Percentiles rank a stretch among this genome's conserved stretches.
Conservation (phyloP, 305 asterid genomes). For the Fraxinus greggii region DNA sequence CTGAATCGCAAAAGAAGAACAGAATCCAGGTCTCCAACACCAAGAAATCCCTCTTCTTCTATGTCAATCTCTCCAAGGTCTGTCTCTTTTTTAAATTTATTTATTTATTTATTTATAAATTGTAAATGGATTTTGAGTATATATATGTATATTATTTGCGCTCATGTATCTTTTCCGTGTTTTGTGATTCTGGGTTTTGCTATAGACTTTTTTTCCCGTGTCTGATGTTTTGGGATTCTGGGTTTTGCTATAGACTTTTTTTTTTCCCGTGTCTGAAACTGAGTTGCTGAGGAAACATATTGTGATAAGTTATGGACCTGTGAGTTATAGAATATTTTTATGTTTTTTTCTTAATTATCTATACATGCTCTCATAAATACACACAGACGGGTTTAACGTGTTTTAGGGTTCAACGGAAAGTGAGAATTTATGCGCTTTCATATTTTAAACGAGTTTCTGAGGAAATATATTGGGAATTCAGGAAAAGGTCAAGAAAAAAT, state of each 20-base stretch:
- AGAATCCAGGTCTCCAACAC: slow-evolving; percentile 36
- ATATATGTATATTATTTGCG: background rate
- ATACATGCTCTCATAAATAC: background rate
- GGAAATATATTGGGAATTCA: background rate
- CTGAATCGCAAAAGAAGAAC: slow-evolving; percentile 20
- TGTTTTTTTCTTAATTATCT: background rate
- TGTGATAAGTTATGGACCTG: background rate
- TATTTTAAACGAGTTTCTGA: background rate
- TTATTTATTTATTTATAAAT: background rate
- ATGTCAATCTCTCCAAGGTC: slow-evolving; percentile 38
- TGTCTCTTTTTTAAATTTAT: background rate
- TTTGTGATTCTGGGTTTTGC: background rate
- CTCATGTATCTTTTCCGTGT: background rate
- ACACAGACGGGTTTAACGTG: background rate
- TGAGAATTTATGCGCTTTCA: background rate
- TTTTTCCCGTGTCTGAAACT: background rate
- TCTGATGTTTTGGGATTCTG: background rate
- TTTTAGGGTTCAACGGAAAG: background rate
- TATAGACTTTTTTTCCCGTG: background rate
- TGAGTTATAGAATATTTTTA: background rate
- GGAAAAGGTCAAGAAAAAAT: background rate
- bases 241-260: background rate
- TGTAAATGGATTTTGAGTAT: background rate
- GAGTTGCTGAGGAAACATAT: background rate
- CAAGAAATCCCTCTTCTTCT: slow-evolving; percentile 37